Base-by-base conservation (phyloP, 2,329 filamentous ascomycete species). In the Aspergillus costaricaensis region DNA sequence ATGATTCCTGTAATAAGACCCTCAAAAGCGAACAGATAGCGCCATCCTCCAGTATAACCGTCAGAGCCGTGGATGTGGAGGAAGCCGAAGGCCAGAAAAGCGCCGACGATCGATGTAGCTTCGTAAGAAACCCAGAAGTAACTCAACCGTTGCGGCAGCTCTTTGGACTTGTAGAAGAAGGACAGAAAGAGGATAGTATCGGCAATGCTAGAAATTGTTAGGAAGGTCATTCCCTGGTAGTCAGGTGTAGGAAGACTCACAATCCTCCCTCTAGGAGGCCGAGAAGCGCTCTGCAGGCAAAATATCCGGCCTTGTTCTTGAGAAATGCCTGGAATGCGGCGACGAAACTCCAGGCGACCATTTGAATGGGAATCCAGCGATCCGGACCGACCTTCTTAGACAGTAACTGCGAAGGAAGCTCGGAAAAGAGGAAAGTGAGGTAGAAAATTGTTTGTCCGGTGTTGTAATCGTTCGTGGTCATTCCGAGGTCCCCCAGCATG, bases 111-210 rank as follows among this genome's bases (percentile, higher is more conserved):
- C 1, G 75, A 70, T 0, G 81, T 82, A 0, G 72, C 72, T 52
- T 81, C 65, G 12, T 89, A 85, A 0, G 88, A 83, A 0, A 86
- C 86, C 90, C 89, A 92, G 76, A 92, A 92, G 68, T 82, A 85
- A 65, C 85, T 85, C 17, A 92, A 76, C 1, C 90, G 83, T 10
- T 84, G 82, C 0, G 89, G 88, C 0, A 93, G 79, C 71, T 92
- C 90, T 55, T 82, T 82, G 0, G 85, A 85, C 49, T 86, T 92
- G 77, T 92, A 93, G 75, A 89, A 93, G 73, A 92, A 92, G 3
- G 85, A 88, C 5, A 91, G 79, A 74, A 88, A 92, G 0, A 79
- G 68, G 14, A 79, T 77, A 0, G 76, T 78, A 19, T 79, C 77
- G 2, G 77, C 76, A 48, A 79, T 79, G 60, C 74, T 77, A 39